Evolutionary conservation across 2,329 filamentous ascomycete species (phyloP).

Genomic region (Ophiosphaerella korrae): DNA sequence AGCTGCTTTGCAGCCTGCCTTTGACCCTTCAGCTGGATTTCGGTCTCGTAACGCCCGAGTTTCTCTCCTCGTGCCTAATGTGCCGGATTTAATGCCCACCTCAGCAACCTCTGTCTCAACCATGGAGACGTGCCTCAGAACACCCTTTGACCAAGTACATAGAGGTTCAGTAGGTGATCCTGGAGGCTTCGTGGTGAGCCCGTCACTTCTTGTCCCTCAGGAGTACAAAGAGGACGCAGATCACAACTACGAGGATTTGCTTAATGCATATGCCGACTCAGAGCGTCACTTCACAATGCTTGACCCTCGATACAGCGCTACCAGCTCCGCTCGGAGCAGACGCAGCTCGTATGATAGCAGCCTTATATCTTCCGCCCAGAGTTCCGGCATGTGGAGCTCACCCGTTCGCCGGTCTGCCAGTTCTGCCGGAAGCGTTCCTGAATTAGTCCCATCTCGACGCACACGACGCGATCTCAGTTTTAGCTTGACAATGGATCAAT

Average conservation of each 20-base stretch:
- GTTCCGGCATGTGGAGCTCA: constrained; percentile 41
- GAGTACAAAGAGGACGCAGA: constrained; percentile 45
- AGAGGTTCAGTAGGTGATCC: constrained; percentile 8
- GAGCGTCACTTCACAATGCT: constrained; percentile 56
- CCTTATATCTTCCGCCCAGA: constrained; percentile 51
- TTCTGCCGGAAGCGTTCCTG: constrained; percentile 46
- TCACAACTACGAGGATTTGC: constrained; percentile 44
- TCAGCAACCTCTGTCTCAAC: constrained; percentile 45
- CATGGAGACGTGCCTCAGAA: constrained; percentile 30
- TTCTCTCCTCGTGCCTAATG: constrained; percentile 35
- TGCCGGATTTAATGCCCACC: constrained; percentile 42
- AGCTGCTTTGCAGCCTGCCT: background rate
- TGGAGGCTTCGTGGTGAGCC: constrained; percentile 46
- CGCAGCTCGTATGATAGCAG: constrained; percentile 63
- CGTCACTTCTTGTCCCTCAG: constrained; percentile 41
- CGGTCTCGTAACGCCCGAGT: constrained; percentile 23
- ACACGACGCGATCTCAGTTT: constrained; percentile 36
- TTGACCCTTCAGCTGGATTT: background rate
- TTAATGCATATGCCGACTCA: constrained; percentile 51
- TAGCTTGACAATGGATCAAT: constrained; percentile 37
- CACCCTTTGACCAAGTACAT: constrained; percentile 33
- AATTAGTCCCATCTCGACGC: constrained; percentile 44
- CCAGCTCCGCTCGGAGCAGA: constrained; percentile 55
- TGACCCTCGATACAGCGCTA: constrained; percentile 45
- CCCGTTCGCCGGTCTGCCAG: constrained; percentile 44